Evolutionary conservation across 768 basidiomycete genomes (phyloP), one percentile per base, ranked within the genome.

Genomic region (Omphalotus guepiniiformis): DNA sequence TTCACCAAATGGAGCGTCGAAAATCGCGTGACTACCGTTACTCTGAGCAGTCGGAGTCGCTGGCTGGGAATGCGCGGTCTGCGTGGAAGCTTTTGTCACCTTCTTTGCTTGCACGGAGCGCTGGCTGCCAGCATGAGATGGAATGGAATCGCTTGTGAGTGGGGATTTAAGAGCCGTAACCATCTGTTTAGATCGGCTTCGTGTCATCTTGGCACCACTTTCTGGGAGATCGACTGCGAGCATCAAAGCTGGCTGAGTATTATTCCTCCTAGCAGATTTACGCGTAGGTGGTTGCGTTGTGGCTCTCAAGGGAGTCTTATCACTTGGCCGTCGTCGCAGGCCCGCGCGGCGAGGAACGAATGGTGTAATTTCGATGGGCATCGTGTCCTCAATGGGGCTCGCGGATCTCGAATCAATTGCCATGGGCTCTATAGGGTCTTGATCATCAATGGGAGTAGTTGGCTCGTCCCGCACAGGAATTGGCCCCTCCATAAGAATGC

Each of bases 381-480:
- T 18, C 6, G 29, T 26, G 13, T 4, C 19, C 29, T 47, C 35
- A 40, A 55, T 61, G 9, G 48, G 48, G 32, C 46, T 34, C 29
- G 25, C 32, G 12, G 56, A 42, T 40, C 53, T 50, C n/a, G 54
- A 59, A 49, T 67, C 55, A 47, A 63, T 65, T 12, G 74, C 74
- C 1, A 67, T 64, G 23, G 66, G 63, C 50, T 76, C 72, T 43
- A 77, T 77, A 6, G 75, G 72, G 51, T 79, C 76, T 11, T 56
- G 35, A 15, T 52, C 44, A 35, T 41, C 29, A n/a, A n/a, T n/a
- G n/a, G n/a, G n/a, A n/a, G n/a, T n/a, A n/a, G n/a, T n/a, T n/a
- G n/a, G n/a, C n/a, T n/a, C n/a, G n/a, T n/a, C n/a, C n/a, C n/a
- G n/a, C n/a, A n/a, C n/a, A n/a, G n/a, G n/a, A n/a, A n/a, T n/a